Conservation (phyloP, 2,329 filamentous ascomycete species). For the Microcyclosporella mali region DNA sequence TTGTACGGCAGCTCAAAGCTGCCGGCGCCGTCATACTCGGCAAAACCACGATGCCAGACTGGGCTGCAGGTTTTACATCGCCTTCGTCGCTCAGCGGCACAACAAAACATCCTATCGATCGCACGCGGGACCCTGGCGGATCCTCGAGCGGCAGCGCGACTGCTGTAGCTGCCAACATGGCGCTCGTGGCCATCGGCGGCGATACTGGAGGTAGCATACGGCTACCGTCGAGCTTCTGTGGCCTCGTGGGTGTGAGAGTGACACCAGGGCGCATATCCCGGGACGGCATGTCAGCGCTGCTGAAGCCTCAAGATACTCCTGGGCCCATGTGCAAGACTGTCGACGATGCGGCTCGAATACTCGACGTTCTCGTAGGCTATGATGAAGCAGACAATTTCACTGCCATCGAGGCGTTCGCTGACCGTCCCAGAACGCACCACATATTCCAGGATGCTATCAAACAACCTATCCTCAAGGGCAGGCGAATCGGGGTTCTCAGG, state of each 20-base stretch:
- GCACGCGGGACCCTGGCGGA: conserved; percentile 25
- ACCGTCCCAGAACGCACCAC: background rate
- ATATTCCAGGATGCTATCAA: conserved; percentile 16
- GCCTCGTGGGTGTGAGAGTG: conserved; percentile 23
- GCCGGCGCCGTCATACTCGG: conserved; percentile 23
- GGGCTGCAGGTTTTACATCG: conserved; percentile 19
- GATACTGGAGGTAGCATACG: conserved; percentile 27
- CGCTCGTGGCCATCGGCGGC: conserved; percentile 23
- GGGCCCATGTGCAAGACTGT: conserved; percentile 23
- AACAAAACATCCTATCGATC: conserved; percentile 22
- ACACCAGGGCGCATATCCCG: conserved; percentile 24
- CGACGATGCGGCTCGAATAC: conserved; percentile 20
- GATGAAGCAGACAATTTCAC: conserved; percentile 20
- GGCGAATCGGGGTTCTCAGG: conserved; percentile 20
- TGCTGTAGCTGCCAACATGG: conserved; percentile 24
- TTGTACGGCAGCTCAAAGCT: conserved; percentile 16
- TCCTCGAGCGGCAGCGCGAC: conserved; percentile 26
- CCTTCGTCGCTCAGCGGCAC: conserved; percentile 20
- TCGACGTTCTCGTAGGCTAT: conserved; percentile 21
- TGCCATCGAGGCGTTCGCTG: conserved; percentile 16
- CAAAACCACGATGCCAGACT: conserved; percentile 22
- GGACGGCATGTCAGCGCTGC: conserved; percentile 20
- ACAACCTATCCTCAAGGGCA: conserved; percentile 14
- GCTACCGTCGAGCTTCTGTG: conserved; percentile 23
- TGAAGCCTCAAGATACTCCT: conserved; percentile 22